Evolutionary conservation across 2,329 filamentous ascomycete genomes (phyloP), one percentile per base, ranked within the genome.

Genomic region (Epichloe gansuensis): DNA sequence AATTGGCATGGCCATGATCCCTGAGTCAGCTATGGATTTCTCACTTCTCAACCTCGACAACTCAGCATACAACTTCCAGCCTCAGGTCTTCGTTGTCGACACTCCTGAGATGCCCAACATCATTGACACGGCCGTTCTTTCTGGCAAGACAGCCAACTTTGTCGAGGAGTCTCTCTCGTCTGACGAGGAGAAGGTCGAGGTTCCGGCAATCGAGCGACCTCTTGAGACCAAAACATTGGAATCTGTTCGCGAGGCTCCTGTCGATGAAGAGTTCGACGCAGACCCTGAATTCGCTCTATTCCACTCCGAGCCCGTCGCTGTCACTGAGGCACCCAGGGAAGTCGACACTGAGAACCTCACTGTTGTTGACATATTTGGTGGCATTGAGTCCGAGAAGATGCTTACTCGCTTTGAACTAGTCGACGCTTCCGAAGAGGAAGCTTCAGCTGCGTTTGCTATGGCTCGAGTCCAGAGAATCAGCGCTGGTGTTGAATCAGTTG

Each of bases 1-100:
- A 64, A 84, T 90, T 57, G 83, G 83, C 62, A 86, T 95, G 77
- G 81, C 85, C 53, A 85, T 90, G 77, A 81, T 94, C 46, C 87
- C 89, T 1, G 89, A 95, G 68, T 82, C 86, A 59, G 75, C 72
- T 50, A 74, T 89, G 67, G 86, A 94, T 61, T 83, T 89, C 60
- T 80, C 82, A 51, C 79, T 85, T 69, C 76, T 93, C n/a, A 72
- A 64, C 57, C 66, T 89, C 45, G 78, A 78, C 61, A 65, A 69
- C 50, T 66, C 71, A 51, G 71, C 73, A 53, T 82, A 76, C 66
- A 74, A 73, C 65, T 83, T 79, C 66, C 82, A 85, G 63, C 82
- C 83, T 25, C 81, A 82, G 63, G 82, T 87, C 47, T 94, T 86
- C 61, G 79, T 87, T 48, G 80, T 90, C n/a, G 81, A 86, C 57